Evolutionary conservation across 2,329 filamentous ascomycete species (phyloP), one percentile per base, ranked within the genome.

Genomic region (Tolypocladium nubicola): DNA sequence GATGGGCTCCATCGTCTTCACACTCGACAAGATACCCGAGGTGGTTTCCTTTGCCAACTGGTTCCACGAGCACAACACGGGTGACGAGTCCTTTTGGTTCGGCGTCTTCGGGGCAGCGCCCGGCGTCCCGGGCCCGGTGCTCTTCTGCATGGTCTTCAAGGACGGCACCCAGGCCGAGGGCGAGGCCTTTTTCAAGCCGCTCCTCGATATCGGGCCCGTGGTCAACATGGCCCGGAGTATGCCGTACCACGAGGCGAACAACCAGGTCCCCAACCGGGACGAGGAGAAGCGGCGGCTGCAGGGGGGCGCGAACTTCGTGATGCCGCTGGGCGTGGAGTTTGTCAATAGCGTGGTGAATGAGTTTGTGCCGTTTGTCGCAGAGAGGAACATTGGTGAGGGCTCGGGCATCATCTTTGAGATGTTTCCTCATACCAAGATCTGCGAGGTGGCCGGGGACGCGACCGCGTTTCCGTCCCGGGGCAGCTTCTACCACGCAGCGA

Each of bases 381-480:
- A 57, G 13, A 54, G 62, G 6, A 60, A 60, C n/a, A 66, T 67
- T 59, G 56, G 57, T 21, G 62, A 59, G 26, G 43, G 35, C 10
- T 65, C 65, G 1, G 60, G 60, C 14, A 37, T 66, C 49, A 65
- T 74, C 1, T 71, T 76, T 5, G 77, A 81, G 59, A 67, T 53
- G n/a, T 54, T 59, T 3, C 45, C 57, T 6, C 14, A 35, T 9
- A 62, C 65, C 4, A 73, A 75, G 61, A 67, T 75, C 30, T 67
- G 68, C 1, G 62, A 68, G n/a, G 66, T 76, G 5, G 62, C 67
- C 0, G 60, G 68, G 1, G 59, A 67, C 2, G 70, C 67, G 1
- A 80, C 73, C 7, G 73, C 77, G 0, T 77, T 77, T 57, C 73
- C 75, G 4, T 77, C 75, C 59, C 70, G 77, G 5, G 75, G 74